A percentile compares a stretch with the other conserved stretches of the same genome.
phyloP scores from a whole-genome alignment of 2,329 filamentous ascomycete species.

The Emmonsiellopsis sp. region DNA sequence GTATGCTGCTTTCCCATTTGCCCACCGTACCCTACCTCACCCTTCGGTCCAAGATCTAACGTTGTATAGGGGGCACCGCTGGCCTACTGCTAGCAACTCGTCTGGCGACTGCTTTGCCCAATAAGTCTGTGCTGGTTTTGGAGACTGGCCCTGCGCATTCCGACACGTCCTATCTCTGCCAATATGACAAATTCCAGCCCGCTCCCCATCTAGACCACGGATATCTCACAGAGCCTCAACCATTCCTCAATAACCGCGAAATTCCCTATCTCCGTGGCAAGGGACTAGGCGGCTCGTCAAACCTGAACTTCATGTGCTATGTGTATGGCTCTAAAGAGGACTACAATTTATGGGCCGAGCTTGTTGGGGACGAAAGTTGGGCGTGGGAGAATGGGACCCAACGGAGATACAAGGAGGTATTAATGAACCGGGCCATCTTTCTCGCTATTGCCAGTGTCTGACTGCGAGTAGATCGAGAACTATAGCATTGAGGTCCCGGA shows the following conservation, averaged over 20 bases:
- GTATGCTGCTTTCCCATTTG: background rate
- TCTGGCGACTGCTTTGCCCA: background rate
- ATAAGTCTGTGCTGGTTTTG: slow-evolving; percentile 1
- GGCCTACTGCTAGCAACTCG: slow-evolving; percentile 1
- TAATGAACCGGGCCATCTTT: too few relatives aligned
- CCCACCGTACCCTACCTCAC: background rate
- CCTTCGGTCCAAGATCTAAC: background rate
- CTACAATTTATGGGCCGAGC: slow-evolving; percentile 25
- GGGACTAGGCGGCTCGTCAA: slow-evolving; percentile 25
- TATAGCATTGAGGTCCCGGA: background rate
- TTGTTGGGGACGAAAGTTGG: slow-evolving; percentile 23
- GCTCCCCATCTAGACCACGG: background rate
- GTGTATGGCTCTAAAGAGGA: slow-evolving; percentile 25
- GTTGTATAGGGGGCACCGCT: background rate
- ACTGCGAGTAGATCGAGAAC: background rate
- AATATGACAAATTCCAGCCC: background rate
- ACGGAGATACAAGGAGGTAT: slow-evolving; percentile 2
- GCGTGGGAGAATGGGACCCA: background rate
- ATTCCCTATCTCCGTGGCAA: slow-evolving; percentile 19
- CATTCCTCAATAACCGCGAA: background rate
- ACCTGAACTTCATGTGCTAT: slow-evolving; percentile 36
- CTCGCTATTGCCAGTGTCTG: too few relatives aligned
- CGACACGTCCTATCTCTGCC: background rate
- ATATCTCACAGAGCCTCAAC: background rate
- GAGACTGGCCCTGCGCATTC: background rate